These are phyloP conservation scores for Nemania serpens DNA, from an alignment of 2,329 filamentous ascomycete genomes.

Conservation along the genomic window DNA sequence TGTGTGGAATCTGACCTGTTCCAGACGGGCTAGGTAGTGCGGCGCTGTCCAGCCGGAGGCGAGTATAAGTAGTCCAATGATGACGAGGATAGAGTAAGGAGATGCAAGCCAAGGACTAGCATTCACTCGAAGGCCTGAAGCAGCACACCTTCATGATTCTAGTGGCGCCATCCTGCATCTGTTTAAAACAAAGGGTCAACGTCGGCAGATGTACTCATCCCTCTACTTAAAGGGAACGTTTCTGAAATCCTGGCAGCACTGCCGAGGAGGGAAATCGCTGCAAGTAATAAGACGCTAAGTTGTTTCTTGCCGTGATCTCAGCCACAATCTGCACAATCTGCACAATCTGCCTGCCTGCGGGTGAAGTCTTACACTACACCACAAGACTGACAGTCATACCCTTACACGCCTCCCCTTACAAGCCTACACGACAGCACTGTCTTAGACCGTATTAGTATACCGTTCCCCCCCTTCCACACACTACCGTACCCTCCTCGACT, in stretches of 20 bases:
- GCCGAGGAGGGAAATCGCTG: conserved; percentile 22
- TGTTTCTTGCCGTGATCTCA: conserved; percentile 24
- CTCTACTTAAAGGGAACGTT: conserved; percentile 17
- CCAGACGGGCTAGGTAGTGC: conserved; percentile 7
- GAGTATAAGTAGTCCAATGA: conserved; percentile 30
- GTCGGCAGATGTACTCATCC: conserved; percentile 22
- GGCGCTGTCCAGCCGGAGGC: conserved; percentile 11
- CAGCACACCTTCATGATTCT: conserved; percentile 24
- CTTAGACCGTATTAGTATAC: background rate
- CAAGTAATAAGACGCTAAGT: conserved; percentile 26
- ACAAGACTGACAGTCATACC: too few species aligned
- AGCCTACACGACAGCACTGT: conserved; percentile 3
- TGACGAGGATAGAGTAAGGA: conserved; percentile 15
- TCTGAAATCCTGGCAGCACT: conserved; percentile 16
- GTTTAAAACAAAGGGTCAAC: conserved; percentile 23
- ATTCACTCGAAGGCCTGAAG: conserved; percentile 9
- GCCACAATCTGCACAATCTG: conserved; percentile 21
- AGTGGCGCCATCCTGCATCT: conserved; percentile 30
- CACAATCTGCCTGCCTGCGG: background rate
- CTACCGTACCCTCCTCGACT: background rate
- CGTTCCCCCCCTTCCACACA: background rate
- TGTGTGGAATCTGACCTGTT: background rate
- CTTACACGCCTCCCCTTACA: too few species aligned
- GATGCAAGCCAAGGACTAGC: conserved; percentile 11
- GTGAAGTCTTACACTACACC: conserved; percentile 15